Evolutionary conservation across 345 rosid species (phyloP), one percentile per base, ranked within the genome.

Genomic region (Durio zibethinus): DNA sequence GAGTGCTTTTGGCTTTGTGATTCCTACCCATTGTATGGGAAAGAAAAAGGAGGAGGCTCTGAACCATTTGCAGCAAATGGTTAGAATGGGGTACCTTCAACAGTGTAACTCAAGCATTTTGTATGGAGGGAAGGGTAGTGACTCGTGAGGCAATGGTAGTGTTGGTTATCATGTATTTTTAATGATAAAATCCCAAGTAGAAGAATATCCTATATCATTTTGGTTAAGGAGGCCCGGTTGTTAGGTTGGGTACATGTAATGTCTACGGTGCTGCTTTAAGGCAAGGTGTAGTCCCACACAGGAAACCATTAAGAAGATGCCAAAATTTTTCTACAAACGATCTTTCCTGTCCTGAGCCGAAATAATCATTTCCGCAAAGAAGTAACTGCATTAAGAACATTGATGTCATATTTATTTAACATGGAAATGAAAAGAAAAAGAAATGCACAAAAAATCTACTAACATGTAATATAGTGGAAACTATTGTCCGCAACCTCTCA

Each of bases 241-340:
- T 5, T n/a, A n/a, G n/a, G n/a, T n/a, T n/a, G n/a, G n/a, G n/a
- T n/a, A n/a, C n/a, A n/a, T n/a, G n/a, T n/a, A n/a, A n/a, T n/a
- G n/a, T 89, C 11, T 88, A 86, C 50, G 88, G 89, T 38, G 84
- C 83, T 21, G 92, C 96, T 21, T 21, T 91, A 76, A 88, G 87
- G 79, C 87, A 79, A 72, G 93, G 93, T 3, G 62, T 84, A 7
- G 25, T 80, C 71, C 87, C 90, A 1, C 81, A 73, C 21, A 75
- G 72, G 57, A 81, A 53, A 47, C 91, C 91, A 12, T n/a, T n/a
- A 18, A 27, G 50, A 66, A 43, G 25, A 50, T 73, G 29, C 1
- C 7, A 53, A 43, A 15, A 11, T 60, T 57, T 61, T 43, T 23
- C 33, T 10, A 27, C 60, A 27, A 11, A 68, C 21, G 31, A 54